Conservation (phyloP, 331 rosid species). For the Arachis monticola region DNA sequence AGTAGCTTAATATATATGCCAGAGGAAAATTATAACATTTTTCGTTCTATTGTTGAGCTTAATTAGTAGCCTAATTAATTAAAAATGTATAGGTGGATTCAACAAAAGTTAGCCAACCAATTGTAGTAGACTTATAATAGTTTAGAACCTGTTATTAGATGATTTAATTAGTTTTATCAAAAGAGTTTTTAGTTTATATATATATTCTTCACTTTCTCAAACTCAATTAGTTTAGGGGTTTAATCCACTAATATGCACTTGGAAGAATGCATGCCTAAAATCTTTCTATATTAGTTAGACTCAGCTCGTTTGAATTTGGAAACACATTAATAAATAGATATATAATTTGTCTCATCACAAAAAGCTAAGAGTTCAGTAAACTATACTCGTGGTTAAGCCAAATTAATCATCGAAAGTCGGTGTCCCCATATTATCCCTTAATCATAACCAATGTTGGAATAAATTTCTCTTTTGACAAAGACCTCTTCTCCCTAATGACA, state of each 20-base stretch:
- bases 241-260: neutral
- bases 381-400: conserved; percentile 14
- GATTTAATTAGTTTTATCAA: too few species aligned
- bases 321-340: conserved; percentile 10
- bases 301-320: conserved; percentile 15
- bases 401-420: conserved; percentile 30
- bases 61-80: too few species aligned
- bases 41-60: too few species aligned
- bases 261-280: conserved; percentile 28
- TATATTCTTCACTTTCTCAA: too few species aligned
- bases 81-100: too few species aligned
- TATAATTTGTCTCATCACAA: conserved; percentile 15
- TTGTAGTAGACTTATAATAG: too few species aligned
- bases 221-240: too few species aligned
- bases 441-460: conserved; percentile 17
- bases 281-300: neutral
- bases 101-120: too few species aligned
- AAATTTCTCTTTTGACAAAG: conserved; percentile 29
- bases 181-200: too few species aligned
- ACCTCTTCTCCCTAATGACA: conserved; percentile 25
- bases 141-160: too few species aligned
- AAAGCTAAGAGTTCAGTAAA: conserved; percentile 21
- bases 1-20: too few species aligned
- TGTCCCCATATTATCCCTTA: conserved; percentile 15
- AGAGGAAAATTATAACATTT: too few species aligned